Base-by-base conservation (phyloP, 2,329 filamentous ascomycete species). In the Penicillium hesseltinei region DNA sequence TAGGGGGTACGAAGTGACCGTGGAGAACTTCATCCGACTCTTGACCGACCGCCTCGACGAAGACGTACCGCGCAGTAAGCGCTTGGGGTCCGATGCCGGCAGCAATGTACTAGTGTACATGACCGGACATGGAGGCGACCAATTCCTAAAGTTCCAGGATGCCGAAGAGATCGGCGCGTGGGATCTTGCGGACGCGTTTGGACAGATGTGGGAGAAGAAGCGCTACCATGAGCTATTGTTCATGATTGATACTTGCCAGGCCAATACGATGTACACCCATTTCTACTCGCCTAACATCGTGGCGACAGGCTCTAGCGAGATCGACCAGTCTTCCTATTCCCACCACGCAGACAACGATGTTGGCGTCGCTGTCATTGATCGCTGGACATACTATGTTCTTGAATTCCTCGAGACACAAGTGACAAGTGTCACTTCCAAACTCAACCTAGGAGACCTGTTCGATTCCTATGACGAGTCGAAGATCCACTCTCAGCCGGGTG, bases 161-260 rank as follows among this genome's bases (percentile, higher is more conserved):
- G 91, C 92, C 7, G 94, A 99, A 75, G 94, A 99, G 77, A 97
- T 99, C 64, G 92, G 91, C 55, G 92, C 92, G 0, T 97, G 95
- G 73, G 94, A 99, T 77, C 80, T 99, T 56, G 94, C 95, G 5
- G 91, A 99, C 75, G 94, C 94, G 0, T 97, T 99, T 73, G 92
- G 95, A 76, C 93, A 99, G 80, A 99, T 99, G 94, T 97, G 92
- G 90, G 94, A 99, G 82, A 99, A 99, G 86, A 95, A 95, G 80
- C 88, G 94, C 81, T 99, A 97, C 76, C 91, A 97, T 74, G 94
- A 99, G 77, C 87, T 99, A 66, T 85, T 99, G 57, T 99, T 99
- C 81, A 99, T 99, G 94, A 99, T 99, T 77, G 94, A 99, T 75
- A 99, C 94, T 0, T 99, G 94, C 79, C 94, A 99, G 78, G 94